Evolutionary conservation across 768 basidiomycete species (phyloP).

Genomic region (Collybia mongolica): DNA sequence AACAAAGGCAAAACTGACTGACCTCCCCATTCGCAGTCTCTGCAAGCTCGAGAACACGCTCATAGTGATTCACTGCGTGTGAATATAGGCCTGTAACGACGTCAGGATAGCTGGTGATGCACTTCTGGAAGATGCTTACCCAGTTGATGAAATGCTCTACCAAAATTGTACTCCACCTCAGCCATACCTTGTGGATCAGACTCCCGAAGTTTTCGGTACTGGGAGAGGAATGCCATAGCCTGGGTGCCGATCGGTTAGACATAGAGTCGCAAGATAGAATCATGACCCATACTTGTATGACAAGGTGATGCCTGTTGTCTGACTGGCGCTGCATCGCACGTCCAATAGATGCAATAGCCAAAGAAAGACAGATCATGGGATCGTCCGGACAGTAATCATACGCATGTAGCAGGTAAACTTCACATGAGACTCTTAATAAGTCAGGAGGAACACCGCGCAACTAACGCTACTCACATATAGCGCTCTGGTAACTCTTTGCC

Average conservation of each 20-base stretch:
- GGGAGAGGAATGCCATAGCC: conserved; percentile 82
- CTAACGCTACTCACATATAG: conserved; percentile 65
- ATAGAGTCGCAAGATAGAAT: neutral
- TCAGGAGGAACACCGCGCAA: neutral
- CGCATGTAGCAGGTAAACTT: conserved; percentile 88
- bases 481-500: conserved; percentile 86
- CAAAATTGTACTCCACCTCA: conserved; percentile 95
- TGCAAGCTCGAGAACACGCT: conserved; percentile 65
- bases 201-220: conserved; percentile 70
- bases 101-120: neutral
- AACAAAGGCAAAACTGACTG: conserved; percentile 2
- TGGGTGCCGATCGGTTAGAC: conserved; percentile 22
- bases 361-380: conserved; percentile 79
- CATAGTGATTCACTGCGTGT: conserved; percentile 84
- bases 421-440: neutral
- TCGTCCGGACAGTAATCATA: conserved; percentile 84
- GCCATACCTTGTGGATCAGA: conserved; percentile 40
- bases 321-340: conserved; percentile 92
- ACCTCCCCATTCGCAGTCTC: conserved; percentile 36
- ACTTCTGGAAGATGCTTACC: conserved; percentile 43
- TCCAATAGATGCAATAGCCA: conserved; percentile 85
- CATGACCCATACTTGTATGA: conserved; percentile 52
- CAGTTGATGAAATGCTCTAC: conserved; percentile 89
- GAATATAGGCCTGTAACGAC: conserved; percentile 64
- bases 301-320: conserved; percentile 89